These are phyloP conservation scores for Theileria parva DNA, from an alignment of 169 alveolate genomes.

Conservation along the genomic window DNA sequence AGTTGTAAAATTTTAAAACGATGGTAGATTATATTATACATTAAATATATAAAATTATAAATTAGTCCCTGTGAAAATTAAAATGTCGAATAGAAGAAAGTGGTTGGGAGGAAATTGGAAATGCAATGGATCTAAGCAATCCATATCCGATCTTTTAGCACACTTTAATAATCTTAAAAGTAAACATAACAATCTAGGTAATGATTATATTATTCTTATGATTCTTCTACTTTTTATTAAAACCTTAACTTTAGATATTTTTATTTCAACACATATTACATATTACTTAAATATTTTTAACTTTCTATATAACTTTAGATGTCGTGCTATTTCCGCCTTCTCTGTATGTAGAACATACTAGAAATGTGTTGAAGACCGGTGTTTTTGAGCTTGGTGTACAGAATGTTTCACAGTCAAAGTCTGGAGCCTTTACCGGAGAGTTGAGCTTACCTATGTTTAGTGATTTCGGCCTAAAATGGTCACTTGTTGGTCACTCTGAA, in stretches of 20 bases:
- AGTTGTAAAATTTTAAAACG: no score
- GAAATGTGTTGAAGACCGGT: slow-evolving; percentile 28
- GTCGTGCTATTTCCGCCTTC: slow-evolving; percentile 61
- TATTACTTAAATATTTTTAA: neutral
- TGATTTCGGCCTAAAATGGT: slow-evolving; percentile 92
- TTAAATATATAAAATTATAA: no score
- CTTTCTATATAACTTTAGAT: slow-evolving; percentile 16
- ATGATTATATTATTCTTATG: no score
- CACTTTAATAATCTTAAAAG: slow-evolving; percentile 14
- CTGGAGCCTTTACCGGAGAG: slow-evolving; percentile 99
- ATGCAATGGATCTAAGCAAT: slow-evolving; percentile 54
- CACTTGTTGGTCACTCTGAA: slow-evolving; percentile 97
- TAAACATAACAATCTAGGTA: slow-evolving; percentile 34
- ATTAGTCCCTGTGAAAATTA: no score
- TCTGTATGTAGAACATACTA: slow-evolving; percentile 20
- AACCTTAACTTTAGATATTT: neutral
- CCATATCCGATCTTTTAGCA: slow-evolving; percentile 17
- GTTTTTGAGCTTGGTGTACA: slow-evolving; percentile 89
- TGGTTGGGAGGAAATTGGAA: slow-evolving; percentile 73
- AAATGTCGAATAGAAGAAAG: neutral
- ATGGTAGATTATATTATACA: no score
- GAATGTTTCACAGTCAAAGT: slow-evolving; percentile 89
- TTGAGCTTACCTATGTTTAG: slow-evolving; percentile 88
- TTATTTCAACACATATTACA: neutral
- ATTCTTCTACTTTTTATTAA: no score